These are phyloP conservation scores for Boletus reticuloceps DNA, from an alignment of 768 basidiomycete species.

Conservation along the genomic window DNA sequence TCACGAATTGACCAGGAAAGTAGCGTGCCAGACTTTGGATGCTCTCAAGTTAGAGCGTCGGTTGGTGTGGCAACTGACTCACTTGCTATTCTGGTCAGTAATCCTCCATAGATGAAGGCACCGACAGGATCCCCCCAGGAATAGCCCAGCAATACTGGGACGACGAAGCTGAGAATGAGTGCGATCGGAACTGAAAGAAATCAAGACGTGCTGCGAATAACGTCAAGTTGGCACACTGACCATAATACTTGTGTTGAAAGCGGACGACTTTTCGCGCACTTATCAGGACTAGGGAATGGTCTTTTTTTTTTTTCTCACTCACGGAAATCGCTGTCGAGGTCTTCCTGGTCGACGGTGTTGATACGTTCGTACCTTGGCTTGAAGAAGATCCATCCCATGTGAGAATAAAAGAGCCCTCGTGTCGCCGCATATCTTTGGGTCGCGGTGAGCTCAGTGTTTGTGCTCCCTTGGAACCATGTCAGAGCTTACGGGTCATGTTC, in stretches of 20 bases:
- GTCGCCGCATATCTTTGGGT: constrained; percentile 8
- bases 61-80: not conserved
- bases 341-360: constrained; percentile 3
- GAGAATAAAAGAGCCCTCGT: constrained; percentile 9
- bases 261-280: constrained; percentile 1
- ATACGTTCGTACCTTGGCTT: constrained; percentile 9
- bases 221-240: not conserved
- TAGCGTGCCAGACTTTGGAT: constrained; percentile 7
- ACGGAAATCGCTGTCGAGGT: constrained; percentile 4
- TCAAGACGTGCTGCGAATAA: not conserved
- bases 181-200: constrained; percentile 7
- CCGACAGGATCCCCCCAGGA: constrained; percentile 10
- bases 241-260: constrained; percentile 10
- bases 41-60: not conserved
- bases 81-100: constrained; percentile 9
- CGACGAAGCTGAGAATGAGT: not conserved
- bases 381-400: constrained; percentile 15
- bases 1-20: constrained; percentile 11
- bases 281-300: not conserved
- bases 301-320: constrained; percentile 4
- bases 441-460: too few relatives aligned
- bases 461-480: not conserved
- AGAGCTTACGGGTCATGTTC: constrained; percentile 10
- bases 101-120: constrained; percentile 7
- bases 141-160: constrained; percentile 1